These are phyloP conservation scores for Trametes polyzona DNA, from an alignment of 1,284 basidiomycete species.

Conservation along the genomic window DNA sequence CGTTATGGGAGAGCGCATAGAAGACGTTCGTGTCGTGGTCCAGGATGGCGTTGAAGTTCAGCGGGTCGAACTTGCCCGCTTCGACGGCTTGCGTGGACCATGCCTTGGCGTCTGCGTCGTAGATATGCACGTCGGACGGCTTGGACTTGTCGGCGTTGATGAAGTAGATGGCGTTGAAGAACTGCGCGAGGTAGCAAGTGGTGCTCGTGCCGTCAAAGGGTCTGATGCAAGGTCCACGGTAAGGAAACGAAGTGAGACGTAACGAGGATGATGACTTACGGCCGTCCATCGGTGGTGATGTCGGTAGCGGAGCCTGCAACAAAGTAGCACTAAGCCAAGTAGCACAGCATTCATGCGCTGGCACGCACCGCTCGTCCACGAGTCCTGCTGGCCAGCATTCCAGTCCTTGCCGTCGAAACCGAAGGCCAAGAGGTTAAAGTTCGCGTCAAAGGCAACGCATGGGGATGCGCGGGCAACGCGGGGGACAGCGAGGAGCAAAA, in stretches of 20 bases:
- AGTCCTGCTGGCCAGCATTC: conserved; percentile 64
- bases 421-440: conserved; percentile 75
- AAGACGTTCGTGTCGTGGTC: conserved; percentile 91
- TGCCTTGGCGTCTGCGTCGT: conserved; percentile 61
- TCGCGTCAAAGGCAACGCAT: conserved; percentile 70
- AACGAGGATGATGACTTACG: conserved; percentile 52
- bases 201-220: conserved; percentile 69
- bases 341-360: neutral
- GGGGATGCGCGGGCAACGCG: conserved; percentile 48
- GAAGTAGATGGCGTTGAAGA: conserved; percentile 79
- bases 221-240: conserved; percentile 38
- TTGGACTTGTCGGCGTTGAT: conserved; percentile 73
- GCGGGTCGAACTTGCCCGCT: conserved; percentile 56
- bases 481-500: conserved; percentile 54
- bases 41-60: conserved; percentile 65
- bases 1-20: conserved; percentile 66
- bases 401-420: conserved; percentile 78
- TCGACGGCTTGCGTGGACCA: conserved; percentile 67
- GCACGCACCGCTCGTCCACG: conserved; percentile 62
- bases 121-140: conserved; percentile 69
- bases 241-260: neutral
- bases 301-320: conserved; percentile 56
- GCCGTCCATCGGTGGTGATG: conserved; percentile 67
- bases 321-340: neutral
- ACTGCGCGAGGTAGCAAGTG: conserved; percentile 79